Base-by-base conservation (phyloP, 108 stramenopile species). In the Nannochloropsis oceanica region DNA sequence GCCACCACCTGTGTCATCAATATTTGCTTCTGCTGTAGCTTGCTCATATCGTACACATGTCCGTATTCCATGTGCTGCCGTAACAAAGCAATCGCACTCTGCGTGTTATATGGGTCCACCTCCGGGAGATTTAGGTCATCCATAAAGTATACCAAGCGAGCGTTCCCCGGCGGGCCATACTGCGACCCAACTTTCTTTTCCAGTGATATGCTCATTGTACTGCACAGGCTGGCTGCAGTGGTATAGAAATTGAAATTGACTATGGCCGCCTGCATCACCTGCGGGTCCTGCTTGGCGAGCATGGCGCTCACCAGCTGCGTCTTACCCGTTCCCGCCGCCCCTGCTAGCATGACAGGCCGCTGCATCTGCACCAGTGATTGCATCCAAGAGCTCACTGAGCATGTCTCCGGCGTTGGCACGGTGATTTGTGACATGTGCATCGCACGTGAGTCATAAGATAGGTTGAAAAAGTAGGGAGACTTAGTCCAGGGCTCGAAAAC, bases 191-290 rank as follows among this genome's bases (percentile, higher is more conserved):
- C 91, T 82, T 93, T 93, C 88, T 93, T 93, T 83, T 93, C 93
- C 81, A 93, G 89, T 9, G 90, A 89, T 2, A 89, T 79, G 26
- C 86, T 89, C 89, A 93, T 85, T 11, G 84, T 91, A 43, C 86
- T 89, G 82, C 34, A 84, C 22, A 93, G 90, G 8, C 87, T 89
- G 8, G 85, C 89, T n/a, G 93, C 92, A 11, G 91, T 91, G 26
- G 92, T 93, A 86, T 92, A 93, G 91, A 93, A 93, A 91, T 93
- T 92, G 83, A 93, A 92, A 83, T 92, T 92, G 84, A 93, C 90
- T 13, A 88, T 91, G 25, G 80, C 43, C 59, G 79, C 84, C 73
- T 84, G 44, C 26, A 90, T 42, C 43, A 87, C 84, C 3, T 86
- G 73, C 13, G 90, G 73, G 42, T 93, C 87, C 13, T 92, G 90